Evolutionary conservation across 345 rosid genomes (phyloP).

Genomic region (Microcos paniculata): DNA sequence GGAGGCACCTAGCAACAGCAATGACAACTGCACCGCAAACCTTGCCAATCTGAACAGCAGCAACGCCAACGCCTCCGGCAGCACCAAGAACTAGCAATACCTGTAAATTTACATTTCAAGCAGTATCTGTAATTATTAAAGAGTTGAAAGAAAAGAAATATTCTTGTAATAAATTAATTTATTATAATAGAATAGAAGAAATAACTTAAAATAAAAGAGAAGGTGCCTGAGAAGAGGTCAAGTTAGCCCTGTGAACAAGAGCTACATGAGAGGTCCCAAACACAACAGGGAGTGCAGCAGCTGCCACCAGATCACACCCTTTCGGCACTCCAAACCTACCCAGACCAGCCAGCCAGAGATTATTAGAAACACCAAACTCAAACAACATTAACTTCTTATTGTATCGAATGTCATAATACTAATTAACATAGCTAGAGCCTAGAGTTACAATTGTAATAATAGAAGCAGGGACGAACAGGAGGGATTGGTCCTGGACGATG

Average conservation of each 20-base stretch:
- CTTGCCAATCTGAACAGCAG: conserved; percentile 95
- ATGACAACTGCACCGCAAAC: conserved; percentile 78
- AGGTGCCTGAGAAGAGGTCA: conserved; percentile 65
- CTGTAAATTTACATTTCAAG: conserved; percentile 28
- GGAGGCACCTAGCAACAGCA: conserved; percentile 73
- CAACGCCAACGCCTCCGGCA: conserved; percentile 95
- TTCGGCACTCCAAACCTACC: conserved; percentile 69
- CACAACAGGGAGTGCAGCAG: conserved; percentile 90
- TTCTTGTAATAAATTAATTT: background rate
- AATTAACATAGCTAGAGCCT: background rate
- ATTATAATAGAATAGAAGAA: too few species aligned
- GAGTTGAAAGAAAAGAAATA: background rate
- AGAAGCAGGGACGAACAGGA: conserved; percentile 36
- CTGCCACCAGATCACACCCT: conserved; percentile 77
- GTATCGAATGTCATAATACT: background rate
- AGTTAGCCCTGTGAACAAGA: conserved; percentile 77
- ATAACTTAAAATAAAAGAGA: background rate
- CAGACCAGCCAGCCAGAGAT: too few species aligned
- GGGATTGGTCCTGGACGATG: conserved; percentile 74
- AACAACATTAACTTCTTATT: background rate
- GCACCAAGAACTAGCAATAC: conserved; percentile 93
- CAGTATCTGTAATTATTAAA: background rate
- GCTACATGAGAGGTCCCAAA: conserved; percentile 96
- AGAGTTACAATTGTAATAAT: too few species aligned
- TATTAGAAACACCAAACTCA: background rate